Percentiles rank a stretch among this genome's conserved stretches.
Evolutionary conservation across 2,329 filamentous ascomycete genomes (phyloP).

Genomic region (Huntiella abstrusa): DNA sequence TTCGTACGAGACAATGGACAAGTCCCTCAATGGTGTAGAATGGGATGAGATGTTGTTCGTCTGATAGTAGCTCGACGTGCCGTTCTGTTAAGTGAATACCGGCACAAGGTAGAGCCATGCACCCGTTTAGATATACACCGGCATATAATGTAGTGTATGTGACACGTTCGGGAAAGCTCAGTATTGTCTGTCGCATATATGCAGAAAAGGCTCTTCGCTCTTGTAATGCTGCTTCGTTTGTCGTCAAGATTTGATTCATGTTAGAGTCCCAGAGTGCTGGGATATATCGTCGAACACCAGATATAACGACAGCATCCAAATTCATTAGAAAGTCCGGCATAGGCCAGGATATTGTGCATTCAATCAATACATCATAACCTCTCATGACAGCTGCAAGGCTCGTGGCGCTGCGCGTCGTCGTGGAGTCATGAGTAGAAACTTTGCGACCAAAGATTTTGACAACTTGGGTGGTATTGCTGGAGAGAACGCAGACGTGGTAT

Average conservation of each 20-base stretch:
- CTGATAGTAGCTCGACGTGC: background rate
- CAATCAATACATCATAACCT: constrained; percentile 1
- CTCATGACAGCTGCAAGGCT: background rate
- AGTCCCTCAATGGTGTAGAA: background rate
- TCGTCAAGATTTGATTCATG: background rate
- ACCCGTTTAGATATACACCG: background rate
- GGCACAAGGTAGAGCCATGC: background rate
- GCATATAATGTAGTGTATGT: background rate
- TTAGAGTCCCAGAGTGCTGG: background rate
- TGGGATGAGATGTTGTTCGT: background rate
- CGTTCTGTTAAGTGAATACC: background rate
- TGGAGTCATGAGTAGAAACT: background rate
- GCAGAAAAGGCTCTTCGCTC: constrained; percentile 1
- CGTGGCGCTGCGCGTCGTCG: background rate
- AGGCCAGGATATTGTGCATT: background rate
- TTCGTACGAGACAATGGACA: background rate
- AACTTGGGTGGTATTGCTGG: background rate
- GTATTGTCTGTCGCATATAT: background rate
- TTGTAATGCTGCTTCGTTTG: background rate
- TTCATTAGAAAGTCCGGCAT: background rate
- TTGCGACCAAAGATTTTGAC: background rate
- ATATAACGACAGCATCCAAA: constrained; percentile 1
- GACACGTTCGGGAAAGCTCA: background rate
- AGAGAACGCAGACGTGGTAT: background rate
- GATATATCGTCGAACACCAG: background rate